Evolutionary conservation across 129 eudicot species (phyloP).

Genomic region (Calendula officinalis): DNA sequence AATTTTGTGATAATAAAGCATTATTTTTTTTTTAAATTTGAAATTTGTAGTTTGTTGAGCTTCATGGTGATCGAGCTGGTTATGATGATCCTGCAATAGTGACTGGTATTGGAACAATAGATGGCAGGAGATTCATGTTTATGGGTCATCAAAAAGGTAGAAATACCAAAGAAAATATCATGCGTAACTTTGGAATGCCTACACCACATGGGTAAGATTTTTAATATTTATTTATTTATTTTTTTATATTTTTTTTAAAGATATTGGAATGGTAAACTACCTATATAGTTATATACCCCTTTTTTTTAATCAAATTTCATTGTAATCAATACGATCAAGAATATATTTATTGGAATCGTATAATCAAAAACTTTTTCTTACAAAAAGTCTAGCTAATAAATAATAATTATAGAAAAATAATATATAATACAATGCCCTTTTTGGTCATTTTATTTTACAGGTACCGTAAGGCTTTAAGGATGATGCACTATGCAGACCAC

Average conservation of each 20-base stretch:
- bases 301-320: too few relatives aligned
- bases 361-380: too few relatives aligned
- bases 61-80: slow-evolving; percentile 84
- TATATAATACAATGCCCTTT: not conserved
- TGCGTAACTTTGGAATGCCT: slow-evolving; percentile 97
- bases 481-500: slow-evolving; percentile 96
- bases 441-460: slow-evolving; percentile 30
- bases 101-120: slow-evolving; percentile 77
- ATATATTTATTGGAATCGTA: too few relatives aligned
- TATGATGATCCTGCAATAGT: slow-evolving; percentile 90
- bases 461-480: slow-evolving; percentile 72
- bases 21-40: slow-evolving; percentile 20
- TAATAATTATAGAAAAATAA: not conserved
- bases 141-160: slow-evolving; percentile 94
- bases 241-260: too few relatives aligned
- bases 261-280: too few relatives aligned
- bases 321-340: too few relatives aligned
- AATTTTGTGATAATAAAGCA: not conserved
- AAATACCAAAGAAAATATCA: slow-evolving; percentile 85
- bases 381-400: too few relatives aligned
- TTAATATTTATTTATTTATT: not conserved
- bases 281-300: too few relatives aligned
- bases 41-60: slow-evolving; percentile 76
- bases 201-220: slow-evolving; percentile 90
- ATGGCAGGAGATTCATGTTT: slow-evolving; percentile 83